A percentile compares a stretch with the other conserved stretches of the same genome.
Evolutionary conservation across 306 rosid species (phyloP).

Genomic region (Pterocarpus macrocarpus): DNA sequence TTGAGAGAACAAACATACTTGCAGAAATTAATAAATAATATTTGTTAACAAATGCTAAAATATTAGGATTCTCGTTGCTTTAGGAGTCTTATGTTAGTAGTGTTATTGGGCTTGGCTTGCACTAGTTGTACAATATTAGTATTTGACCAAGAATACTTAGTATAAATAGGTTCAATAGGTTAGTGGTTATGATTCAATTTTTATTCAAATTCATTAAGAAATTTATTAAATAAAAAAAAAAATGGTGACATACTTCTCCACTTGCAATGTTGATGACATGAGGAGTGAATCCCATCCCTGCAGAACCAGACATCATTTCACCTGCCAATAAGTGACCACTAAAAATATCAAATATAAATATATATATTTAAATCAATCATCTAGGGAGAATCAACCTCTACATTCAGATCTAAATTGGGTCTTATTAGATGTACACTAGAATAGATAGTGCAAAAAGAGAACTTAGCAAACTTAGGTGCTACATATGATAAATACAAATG

Average conservation of each 20-base stretch:
- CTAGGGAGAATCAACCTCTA: neutral
- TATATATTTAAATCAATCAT: neutral
- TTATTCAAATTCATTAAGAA: neutral
- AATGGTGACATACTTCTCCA: constrained; percentile 80
- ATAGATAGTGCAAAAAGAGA: neutral
- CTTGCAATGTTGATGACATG: constrained; percentile 75
- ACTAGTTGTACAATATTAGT: neutral
- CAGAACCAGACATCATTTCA: constrained; percentile 77
- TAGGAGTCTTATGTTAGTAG: neutral
- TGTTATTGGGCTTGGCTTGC: neutral
- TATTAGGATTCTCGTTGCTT: neutral
- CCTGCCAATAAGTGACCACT: constrained; percentile 64
- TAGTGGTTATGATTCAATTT: neutral
- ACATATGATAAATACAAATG: neutral
- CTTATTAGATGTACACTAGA: neutral
- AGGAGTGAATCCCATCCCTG: constrained; percentile 94
- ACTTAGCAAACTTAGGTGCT: neutral
- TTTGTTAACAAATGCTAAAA: neutral
- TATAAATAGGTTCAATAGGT: neutral
- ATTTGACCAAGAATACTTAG: constrained; percentile 13
- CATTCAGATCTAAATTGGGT: neutral
- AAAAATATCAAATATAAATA: constrained; percentile 41
- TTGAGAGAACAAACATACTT: constrained; percentile 11
- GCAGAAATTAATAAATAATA: neutral
- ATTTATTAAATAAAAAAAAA: neutral